phyloP scores from a whole-genome alignment of 495 filamentous ascomycete species.

The Haplographium delicatum region DNA sequence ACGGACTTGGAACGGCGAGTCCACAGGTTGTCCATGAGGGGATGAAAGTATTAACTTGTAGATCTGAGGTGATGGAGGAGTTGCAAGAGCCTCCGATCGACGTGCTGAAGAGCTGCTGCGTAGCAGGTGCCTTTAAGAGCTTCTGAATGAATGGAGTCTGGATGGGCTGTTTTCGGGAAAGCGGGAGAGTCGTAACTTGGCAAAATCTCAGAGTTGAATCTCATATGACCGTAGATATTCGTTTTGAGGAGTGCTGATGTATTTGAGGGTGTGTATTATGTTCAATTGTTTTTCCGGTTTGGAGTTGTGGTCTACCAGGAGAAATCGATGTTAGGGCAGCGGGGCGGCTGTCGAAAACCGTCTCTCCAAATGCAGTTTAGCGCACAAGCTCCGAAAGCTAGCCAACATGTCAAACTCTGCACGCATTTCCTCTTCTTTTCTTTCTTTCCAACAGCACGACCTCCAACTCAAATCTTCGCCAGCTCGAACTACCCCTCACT shows the following conservation, averaged over 20 bases:
- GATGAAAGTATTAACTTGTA: constrained; percentile 2
- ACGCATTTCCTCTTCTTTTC: constrained; percentile 20
- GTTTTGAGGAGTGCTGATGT: too few species aligned
- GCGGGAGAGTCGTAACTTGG: too few species aligned
- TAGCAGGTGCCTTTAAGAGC: constrained; percentile 26
- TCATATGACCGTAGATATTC: background rate
- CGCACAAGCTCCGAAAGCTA: background rate
- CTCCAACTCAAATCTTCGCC: constrained; percentile 93
- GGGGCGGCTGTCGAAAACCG: constrained; percentile 4
- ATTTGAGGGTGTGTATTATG: constrained; percentile 1
- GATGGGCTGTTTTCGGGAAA: background rate
- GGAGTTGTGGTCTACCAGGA: constrained; percentile 5
- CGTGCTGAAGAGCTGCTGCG: constrained; percentile 26
- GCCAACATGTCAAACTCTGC: constrained; percentile 7
- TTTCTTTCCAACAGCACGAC: constrained; percentile 61
- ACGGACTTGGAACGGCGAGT: constrained; percentile 87
- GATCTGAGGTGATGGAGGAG: constrained; percentile 19
- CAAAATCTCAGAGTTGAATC: background rate
- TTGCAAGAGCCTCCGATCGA: constrained; percentile 24
- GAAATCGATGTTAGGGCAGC: constrained; percentile 9
- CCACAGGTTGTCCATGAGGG: constrained; percentile 74
- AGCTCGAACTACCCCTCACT: constrained; percentile 55
- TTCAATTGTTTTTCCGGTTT: constrained; percentile 12
- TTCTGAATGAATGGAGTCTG: background rate
- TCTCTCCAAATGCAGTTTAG: constrained; percentile 5